Evolutionary conservation across 2,329 filamentous ascomycete species (phyloP).

Genomic region (Macrophomina tecta): DNA sequence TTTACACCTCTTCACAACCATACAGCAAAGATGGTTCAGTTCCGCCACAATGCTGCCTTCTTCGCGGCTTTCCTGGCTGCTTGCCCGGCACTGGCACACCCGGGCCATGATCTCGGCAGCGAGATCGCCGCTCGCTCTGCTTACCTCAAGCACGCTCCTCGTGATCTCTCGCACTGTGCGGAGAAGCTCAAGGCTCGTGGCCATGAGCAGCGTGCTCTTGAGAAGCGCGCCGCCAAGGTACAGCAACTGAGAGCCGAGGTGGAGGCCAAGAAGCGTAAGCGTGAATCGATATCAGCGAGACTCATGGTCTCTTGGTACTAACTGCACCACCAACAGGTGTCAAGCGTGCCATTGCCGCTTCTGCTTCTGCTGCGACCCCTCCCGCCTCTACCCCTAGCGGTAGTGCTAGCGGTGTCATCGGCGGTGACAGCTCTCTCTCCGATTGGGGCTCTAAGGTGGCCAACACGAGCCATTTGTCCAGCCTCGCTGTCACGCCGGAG

Average conservation of each 20-base stretch:
- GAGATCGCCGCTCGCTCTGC: conserved; percentile 19
- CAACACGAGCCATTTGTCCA: conserved; percentile 22
- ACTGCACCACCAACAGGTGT: background rate
- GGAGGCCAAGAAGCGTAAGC: conserved; percentile 9
- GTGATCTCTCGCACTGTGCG: conserved; percentile 15
- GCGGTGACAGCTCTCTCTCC: background rate
- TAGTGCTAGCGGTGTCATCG: background rate
- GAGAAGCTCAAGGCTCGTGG: conserved; percentile 20
- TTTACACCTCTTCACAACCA: background rate
- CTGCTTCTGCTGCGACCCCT: background rate
- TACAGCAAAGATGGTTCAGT: background rate
- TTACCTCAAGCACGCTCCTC: conserved; percentile 19
- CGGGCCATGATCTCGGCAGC: conserved; percentile 8
- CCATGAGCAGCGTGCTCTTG: conserved; percentile 7
- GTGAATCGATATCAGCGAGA: background rate
- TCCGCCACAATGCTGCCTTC: background rate
- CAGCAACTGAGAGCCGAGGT: conserved; percentile 14
- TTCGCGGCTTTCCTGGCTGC: background rate
- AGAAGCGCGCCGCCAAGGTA: conserved; percentile 3
- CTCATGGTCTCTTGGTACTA: background rate
- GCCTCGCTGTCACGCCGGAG: background rate
- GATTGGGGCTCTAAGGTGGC: conserved; percentile 15
- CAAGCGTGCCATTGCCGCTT: background rate
- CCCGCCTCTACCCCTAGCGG: background rate
- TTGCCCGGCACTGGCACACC: background rate